Base-by-base conservation (phyloP, 257 asterid genomes). In the Catharanthus roseus region DNA sequence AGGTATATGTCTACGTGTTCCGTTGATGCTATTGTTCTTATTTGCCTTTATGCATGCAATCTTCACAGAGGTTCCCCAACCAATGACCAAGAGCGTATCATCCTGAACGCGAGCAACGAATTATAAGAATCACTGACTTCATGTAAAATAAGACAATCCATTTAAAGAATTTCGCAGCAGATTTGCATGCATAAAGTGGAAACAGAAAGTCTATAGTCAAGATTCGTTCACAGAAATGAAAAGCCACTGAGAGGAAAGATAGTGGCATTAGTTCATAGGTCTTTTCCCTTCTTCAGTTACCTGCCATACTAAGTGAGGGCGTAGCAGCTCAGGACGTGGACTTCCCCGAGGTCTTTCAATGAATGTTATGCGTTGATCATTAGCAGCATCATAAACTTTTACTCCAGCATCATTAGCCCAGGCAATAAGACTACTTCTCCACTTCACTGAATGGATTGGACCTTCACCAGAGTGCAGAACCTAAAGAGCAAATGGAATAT, bases 381-480 rank as follows among this genome's bases (percentile, higher is more conserved):
- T 90, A 83, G 89, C 90, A 79, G 99, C 85, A 87, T 95, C 99
- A 76, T 91, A 95, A 69, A 95, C 98, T 86, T 95, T 95, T 33
- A 91, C 93, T 77, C 99, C 99, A 69, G 93, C 67, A 60, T 95
- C 97, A 81, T 95, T 95, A 74, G 99, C 99, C 99, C 99, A 95
- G 56, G 98, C 99, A 77, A 95, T 84, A 72, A 91, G 97, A 84
- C 77, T 90, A 78, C 77, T 75, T 83, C 97, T 87, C 99, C 99
- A 95, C 82, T 95, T 95, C 64, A 95, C 89, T 0, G 92, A 88
- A 79, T 95, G 99, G 82, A 95, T 87, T 28, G 99, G 99, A 65
- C 99, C 99, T 83, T 95, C 99, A 65, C 96, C 99, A 54, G 92
- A 91, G 87, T 95, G 99, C 82, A 95, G 80, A 83, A 91, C 92